phyloP scores from a whole-genome alignment of 257 asterid genomes.

The Rauvolfia tetraphylla region DNA sequence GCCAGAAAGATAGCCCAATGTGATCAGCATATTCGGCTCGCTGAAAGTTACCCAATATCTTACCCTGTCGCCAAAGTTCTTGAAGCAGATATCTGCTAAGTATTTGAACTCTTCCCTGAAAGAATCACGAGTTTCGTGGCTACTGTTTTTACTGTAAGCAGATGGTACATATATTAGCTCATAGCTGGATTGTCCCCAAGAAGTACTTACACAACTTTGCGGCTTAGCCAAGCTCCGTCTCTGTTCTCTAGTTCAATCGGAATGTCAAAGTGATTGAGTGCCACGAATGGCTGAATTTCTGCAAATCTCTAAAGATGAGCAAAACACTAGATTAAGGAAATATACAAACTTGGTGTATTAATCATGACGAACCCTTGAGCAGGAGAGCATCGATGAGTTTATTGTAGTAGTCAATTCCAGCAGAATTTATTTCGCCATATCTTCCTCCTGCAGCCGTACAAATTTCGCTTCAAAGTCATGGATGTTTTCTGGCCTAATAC shows the following conservation, averaged over 20 bases:
- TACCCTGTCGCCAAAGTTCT: conserved; percentile 49
- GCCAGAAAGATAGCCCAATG: conserved; percentile 40
- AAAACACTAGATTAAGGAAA: not conserved
- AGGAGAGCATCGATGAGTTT: conserved; percentile 54
- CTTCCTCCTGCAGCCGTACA: conserved; percentile 40
- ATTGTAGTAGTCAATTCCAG: conserved; percentile 22
- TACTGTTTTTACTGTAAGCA: not conserved
- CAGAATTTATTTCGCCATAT: conserved; percentile 44
- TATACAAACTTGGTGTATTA: not conserved
- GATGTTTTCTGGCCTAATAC: not conserved
- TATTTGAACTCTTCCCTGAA: conserved; percentile 56
- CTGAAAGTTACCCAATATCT: conserved; percentile 56
- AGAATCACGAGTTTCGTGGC: not conserved
- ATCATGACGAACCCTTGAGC: conserved; percentile 31
- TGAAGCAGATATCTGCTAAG: conserved; percentile 53
- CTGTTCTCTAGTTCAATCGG: conserved; percentile 66
- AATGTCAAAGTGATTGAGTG: conserved; percentile 49
- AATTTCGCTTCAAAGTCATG: not conserved
- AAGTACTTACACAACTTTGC: conserved; percentile 29
- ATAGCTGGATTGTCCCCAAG: not conserved
- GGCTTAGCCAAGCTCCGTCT: conserved; percentile 57
- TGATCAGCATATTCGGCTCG: conserved; percentile 50
- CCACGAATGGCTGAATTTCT: conserved; percentile 58
- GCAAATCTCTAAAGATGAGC: conserved; percentile 3
- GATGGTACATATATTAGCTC: not conserved